Evolutionary conservation across 805 yeast species (phyloP).

Genomic region (Pichia californica): DNA sequence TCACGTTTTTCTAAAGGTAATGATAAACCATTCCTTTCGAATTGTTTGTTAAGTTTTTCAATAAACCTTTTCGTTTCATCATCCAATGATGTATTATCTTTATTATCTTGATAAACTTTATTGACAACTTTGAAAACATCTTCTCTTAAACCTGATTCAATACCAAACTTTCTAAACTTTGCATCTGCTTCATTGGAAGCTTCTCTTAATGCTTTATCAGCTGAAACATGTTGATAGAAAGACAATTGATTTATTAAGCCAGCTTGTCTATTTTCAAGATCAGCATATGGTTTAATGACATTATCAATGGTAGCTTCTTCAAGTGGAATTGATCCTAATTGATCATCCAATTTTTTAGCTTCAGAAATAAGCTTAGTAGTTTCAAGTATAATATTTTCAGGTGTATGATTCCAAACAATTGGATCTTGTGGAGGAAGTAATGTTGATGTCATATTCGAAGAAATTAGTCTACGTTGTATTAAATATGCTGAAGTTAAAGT

Average conservation of each 20-base stretch:
- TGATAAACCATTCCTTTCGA: constrained; percentile 63
- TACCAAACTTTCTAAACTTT: constrained; percentile 45
- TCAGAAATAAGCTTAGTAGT: constrained; percentile 41
- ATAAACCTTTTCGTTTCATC: constrained; percentile 53
- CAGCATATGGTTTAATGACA: constrained; percentile 47
- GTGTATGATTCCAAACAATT: constrained; percentile 57
- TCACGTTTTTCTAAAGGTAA: constrained; percentile 49
- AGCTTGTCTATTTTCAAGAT: constrained; percentile 42
- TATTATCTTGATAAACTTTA: constrained; percentile 38
- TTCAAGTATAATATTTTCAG: constrained; percentile 38
- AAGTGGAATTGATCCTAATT: constrained; percentile 36
- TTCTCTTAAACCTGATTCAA: constrained; percentile 59
- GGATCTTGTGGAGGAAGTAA: constrained; percentile 31
- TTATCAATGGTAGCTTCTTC: constrained; percentile 49
- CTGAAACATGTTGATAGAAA: constrained; percentile 69
- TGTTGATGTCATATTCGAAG: constrained; percentile 2
- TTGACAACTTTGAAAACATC: constrained; percentile 60
- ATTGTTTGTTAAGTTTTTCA: constrained; percentile 50
- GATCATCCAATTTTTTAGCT: constrained; percentile 43
- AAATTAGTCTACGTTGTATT: constrained; percentile 7
- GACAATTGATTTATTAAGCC: constrained; percentile 45
- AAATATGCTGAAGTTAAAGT: constrained; percentile 8
- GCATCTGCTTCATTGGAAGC: constrained; percentile 63
- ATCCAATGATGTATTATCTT: constrained; percentile 31
- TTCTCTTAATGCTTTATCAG: constrained; percentile 58